Evolutionary conservation across 768 basidiomycete genomes (phyloP), one percentile per base, ranked within the genome.

Genomic region (Tricholoma matsutake): DNA sequence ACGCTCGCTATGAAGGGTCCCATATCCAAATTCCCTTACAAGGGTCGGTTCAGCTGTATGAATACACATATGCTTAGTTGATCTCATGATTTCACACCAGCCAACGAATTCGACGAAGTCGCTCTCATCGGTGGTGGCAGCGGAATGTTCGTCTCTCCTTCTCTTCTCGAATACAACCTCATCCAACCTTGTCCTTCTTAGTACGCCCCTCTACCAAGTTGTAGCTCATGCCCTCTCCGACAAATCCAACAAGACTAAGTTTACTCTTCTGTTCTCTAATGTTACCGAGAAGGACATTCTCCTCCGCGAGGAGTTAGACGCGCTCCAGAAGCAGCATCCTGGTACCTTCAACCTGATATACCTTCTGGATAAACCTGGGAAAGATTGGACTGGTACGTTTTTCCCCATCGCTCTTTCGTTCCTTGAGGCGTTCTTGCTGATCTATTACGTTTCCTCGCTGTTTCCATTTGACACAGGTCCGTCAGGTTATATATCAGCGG

Each of bases 41-140:
- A 93, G 75, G 79, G 91, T 92, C 64, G 47, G 75, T 71, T 18
- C 11, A 29, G 31, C 28, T 28, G 20, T 58, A 32, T 39, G 20
- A 41, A 20, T 34, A 32, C 22, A 56, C 16, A n/a, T 47, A 10
- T 8, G 9, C 6, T 59, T 6, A 8, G 29, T 52, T 16, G 14
- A 20, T 57, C 59, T 63, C 37, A 56, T 54, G 32, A 53, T 31
- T 9, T 37, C 62, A 55, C n/a, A 25, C 52, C 64, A 93, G 91
- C 80, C 64, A 92, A 93, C 72, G 85, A 94, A 72, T 88, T 89
- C 56, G 91, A 95, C 20, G 80, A 94, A 65, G 87, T 97, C 58
- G 91, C 88, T 11, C 80, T 96, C 67, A 92, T 98, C 67, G 93
- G 92, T 34, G 97, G 97, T 57, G 97, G 97, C 57, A 90, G 86